Percentiles rank a stretch among this genome's conserved stretches.
Evolutionary conservation across 768 basidiomycete genomes (phyloP).

Genomic region (Tulasnella sp.): DNA sequence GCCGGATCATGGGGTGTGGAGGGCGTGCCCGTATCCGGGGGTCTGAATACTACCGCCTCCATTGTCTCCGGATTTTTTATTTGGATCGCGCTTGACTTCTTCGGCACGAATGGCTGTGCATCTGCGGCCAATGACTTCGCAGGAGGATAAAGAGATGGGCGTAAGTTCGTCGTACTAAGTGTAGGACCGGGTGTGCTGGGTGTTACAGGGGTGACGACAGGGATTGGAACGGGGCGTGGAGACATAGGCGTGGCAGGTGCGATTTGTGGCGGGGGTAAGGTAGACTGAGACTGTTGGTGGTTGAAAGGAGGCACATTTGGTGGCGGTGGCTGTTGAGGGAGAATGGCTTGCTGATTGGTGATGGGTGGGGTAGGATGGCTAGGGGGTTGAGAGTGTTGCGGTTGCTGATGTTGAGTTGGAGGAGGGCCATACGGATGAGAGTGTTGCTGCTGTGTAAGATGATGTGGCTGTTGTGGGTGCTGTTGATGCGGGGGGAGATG

Average conservation of each 20-base stretch:
- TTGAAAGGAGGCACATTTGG: constrained; percentile 32
- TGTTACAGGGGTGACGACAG: constrained; percentile 41
- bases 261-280: constrained; percentile 39
- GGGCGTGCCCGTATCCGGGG: constrained; percentile 37
- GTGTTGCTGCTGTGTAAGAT: constrained; percentile 32
- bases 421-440: constrained; percentile 31
- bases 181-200: constrained; percentile 20
- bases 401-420: constrained; percentile 26
- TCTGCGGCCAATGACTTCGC: constrained; percentile 41
- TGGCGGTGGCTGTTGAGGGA: constrained; percentile 33
- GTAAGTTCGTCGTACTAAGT: not conserved
- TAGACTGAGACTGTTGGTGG: constrained; percentile 3
- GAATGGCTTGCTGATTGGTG: constrained; percentile 27
- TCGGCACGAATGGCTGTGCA: constrained; percentile 59
- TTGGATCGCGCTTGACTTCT: constrained; percentile 33
- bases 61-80: constrained; percentile 54
- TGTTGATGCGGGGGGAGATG: constrained; percentile 44
- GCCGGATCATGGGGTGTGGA: constrained; percentile 24
- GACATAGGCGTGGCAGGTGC: constrained; percentile 46
- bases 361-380: constrained; percentile 27
- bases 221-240: constrained; percentile 60
- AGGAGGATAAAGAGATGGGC: not conserved
- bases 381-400: constrained; percentile 38
- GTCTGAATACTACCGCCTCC: constrained; percentile 48
- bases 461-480: constrained; percentile 41